Base-by-base conservation (phyloP, 2,329 filamentous ascomycete genomes). In the Myotisia sp. region DNA sequence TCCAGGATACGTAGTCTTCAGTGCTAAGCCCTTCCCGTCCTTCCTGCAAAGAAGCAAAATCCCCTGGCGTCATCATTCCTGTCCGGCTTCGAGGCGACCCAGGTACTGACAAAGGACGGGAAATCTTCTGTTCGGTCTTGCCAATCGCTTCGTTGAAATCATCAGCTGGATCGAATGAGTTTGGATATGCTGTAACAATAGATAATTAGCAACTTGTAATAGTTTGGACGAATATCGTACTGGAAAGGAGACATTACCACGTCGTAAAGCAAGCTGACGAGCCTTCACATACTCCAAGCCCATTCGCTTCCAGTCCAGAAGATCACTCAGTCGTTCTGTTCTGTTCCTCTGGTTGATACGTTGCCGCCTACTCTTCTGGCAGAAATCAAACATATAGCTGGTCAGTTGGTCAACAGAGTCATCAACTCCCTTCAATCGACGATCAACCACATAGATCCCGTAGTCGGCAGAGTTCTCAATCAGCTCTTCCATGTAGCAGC, bases 201-300 rank as follows among this genome's bases (percentile, higher is more conserved):
- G 22, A 24, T 8, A 12, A 24, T 24, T 24, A 24, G 22, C 8
- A 24, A 24, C 22, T 8, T 8, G n/a, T 5, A 31, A 3, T 16
- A 14, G 21, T 16, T n/a, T n/a, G n/a, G 28, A 34, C 4, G 7
- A 32, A 30, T n/a, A n/a, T n/a, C n/a, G 9, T 32, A 32, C 8
- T 7, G 26, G 6, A 14, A 21, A 5, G 7, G 26, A 16, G 17
- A 13, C 24, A 27, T 40, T 51, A 64, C 63, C 61, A 58, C 90
- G 74, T 49, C 90, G 71, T 43, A 98, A 67, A 16, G 90, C 90
- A 51, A 98, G 62, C 58, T 95, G 90, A 31, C 90, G 75, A 21
- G 90, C 90, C 67, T 95, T 98, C 62, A 94, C 84, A 53, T 98
- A 98, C 62, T 98, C 90, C 77, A 95, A 79, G 14, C 90, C 90